phyloP scores from a whole-genome alignment of 2,329 filamentous ascomycete genomes.

The Pezicula rhizophila region DNA sequence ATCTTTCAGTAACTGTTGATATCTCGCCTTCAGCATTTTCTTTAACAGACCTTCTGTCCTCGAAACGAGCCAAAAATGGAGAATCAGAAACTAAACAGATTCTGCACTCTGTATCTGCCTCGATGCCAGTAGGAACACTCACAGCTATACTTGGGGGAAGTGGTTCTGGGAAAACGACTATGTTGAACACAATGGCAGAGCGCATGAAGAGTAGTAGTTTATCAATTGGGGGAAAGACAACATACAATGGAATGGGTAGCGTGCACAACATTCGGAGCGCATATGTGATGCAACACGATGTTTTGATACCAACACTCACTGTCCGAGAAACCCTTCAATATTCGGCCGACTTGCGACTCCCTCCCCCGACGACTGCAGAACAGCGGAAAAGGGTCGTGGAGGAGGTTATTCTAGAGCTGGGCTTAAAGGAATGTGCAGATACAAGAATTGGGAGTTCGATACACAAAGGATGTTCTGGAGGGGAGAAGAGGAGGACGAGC shows the following conservation, averaged over 20 bases:
- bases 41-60: conserved; percentile 31
- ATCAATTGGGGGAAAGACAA: conserved; percentile 45
- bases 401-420: conserved; percentile 69
- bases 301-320: conserved; percentile 66
- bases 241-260: conserved; percentile 54
- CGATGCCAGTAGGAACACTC: conserved; percentile 58
- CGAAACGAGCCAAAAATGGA: conserved; percentile 24
- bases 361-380: conserved; percentile 50
- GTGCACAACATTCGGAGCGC: conserved; percentile 52
- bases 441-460: conserved; percentile 66
- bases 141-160: conserved; percentile 73
- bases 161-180: conserved; percentile 66
- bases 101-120: conserved; percentile 56
- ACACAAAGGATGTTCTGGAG: conserved; percentile 72
- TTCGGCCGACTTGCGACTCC: conserved; percentile 65
- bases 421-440: conserved; percentile 70
- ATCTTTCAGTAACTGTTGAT: conserved; percentile 51
- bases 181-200: conserved; percentile 66
- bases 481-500: conserved; percentile 70
- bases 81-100: conserved; percentile 41
- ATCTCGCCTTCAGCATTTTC: conserved; percentile 48
- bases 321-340: conserved; percentile 71
- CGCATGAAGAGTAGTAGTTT: conserved; percentile 52
- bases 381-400: conserved; percentile 63
- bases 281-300: conserved; percentile 73